A percentile compares a stretch with the other conserved stretches of the same genome.
Conservation (phyloP, 192 early-diverging fungal genomes). For the Backusella circina region DNA sequence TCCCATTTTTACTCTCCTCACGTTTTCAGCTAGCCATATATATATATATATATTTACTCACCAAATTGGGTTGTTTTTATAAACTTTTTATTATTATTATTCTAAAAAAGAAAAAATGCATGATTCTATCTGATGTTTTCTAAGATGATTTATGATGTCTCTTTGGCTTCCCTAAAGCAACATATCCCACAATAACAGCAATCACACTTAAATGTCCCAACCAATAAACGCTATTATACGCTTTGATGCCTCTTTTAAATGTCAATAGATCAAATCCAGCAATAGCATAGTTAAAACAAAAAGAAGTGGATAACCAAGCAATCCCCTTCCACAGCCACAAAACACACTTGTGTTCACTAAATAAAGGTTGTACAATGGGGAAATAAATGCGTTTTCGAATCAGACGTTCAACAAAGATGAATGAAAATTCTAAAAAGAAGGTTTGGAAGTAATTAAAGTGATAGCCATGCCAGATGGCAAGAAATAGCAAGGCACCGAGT, state of each 20-base stretch:
- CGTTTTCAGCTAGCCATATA: neutral
- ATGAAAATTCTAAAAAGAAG: constrained; percentile 56
- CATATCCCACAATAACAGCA: constrained; percentile 2
- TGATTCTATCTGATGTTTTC: neutral
- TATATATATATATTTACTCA: neutral
- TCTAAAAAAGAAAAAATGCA: neutral
- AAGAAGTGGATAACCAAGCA: constrained; percentile 43
- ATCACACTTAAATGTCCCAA: constrained; percentile 21
- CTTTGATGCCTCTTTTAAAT: constrained; percentile 12
- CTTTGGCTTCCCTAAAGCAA: neutral
- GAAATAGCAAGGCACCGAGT: constrained; percentile 42
- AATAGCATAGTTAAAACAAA: constrained; percentile 44
- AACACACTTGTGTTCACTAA: constrained; percentile 18
- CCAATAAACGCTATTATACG: constrained; percentile 26
- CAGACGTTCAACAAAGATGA: constrained; percentile 44
- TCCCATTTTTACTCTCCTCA: neutral
- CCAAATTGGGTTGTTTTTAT: neutral
- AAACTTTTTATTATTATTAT: neutral
- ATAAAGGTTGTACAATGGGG: constrained; percentile 29
- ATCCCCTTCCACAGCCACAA: constrained; percentile 28
- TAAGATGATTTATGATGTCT: neutral
- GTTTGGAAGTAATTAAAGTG: constrained; percentile 51
- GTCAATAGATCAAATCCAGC: constrained; percentile 47
- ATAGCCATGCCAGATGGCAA: constrained; percentile 64
- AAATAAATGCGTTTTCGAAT: constrained; percentile 29